Evolutionary conservation across 768 basidiomycete species (phyloP).

Genomic region (Trametes cubensis): DNA sequence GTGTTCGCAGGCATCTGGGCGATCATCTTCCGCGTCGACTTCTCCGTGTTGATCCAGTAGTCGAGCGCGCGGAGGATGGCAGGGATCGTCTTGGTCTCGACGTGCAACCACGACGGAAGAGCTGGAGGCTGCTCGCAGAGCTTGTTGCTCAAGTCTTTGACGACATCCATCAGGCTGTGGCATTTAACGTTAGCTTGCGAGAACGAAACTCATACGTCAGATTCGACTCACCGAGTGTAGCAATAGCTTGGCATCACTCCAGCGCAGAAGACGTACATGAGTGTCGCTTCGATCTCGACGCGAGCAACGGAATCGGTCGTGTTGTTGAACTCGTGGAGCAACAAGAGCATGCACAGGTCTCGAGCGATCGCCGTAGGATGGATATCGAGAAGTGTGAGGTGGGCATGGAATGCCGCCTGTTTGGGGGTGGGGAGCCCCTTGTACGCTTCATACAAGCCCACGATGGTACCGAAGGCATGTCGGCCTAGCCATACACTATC

Average conservation of each 20-base stretch:
- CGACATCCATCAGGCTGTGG: conserved; percentile 8
- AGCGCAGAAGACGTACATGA: conserved; percentile 14
- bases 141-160: conserved; percentile 1
- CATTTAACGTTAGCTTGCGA: background rate
- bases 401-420: conserved; percentile 1
- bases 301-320: conserved; percentile 8
- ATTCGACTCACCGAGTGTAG: conserved; percentile 5
- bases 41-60: background rate
- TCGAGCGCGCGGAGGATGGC: background rate
- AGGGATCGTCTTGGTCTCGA: conserved; percentile 13
- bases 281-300: conserved; percentile 15
- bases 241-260: conserved; percentile 12
- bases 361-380: conserved; percentile 22
- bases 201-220: background rate
- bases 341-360: conserved; percentile 22
- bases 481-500: background rate
- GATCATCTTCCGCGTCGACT: conserved; percentile 9
- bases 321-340: conserved; percentile 15
- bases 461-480: conserved; percentile 22
- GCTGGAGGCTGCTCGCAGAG: conserved; percentile 12
- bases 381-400: conserved; percentile 27
- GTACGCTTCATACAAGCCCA: conserved; percentile 12
- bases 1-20: background rate
- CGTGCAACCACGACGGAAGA: conserved; percentile 25
- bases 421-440: conserved; percentile 2